phyloP scores from a whole-genome alignment of 768 basidiomycete genomes.

The Dacryopinax spathularia region DNA sequence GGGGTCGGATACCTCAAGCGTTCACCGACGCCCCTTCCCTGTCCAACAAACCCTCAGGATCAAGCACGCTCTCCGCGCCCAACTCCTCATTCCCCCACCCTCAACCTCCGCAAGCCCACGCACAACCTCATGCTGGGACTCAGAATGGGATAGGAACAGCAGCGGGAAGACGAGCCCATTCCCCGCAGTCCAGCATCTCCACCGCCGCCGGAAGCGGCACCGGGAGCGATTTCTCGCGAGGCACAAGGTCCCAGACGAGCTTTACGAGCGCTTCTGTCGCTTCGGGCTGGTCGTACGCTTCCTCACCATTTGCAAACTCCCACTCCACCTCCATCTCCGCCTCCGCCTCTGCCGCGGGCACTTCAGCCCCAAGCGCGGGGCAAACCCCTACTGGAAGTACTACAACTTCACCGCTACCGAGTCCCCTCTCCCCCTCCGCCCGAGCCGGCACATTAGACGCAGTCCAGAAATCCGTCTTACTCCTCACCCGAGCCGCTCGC shows the following conservation, averaged over 20 bases:
- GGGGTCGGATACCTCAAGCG: too few relatives aligned
- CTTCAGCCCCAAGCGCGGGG: conserved; percentile 24
- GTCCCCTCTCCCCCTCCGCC: conserved; percentile 32
- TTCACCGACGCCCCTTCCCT: too few relatives aligned
- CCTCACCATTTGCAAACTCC: not conserved
- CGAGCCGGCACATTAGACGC: conserved; percentile 40
- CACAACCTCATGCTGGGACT: conserved; percentile 6
- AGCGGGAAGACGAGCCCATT: not conserved
- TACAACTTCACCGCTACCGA: conserved; percentile 36
- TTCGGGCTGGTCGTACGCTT: too few relatives aligned
- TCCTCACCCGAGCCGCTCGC: conserved; percentile 73
- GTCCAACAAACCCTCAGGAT: too few relatives aligned
- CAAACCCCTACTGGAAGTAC: too few relatives aligned
- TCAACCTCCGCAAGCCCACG: conserved; percentile 5
- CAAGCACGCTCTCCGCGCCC: too few relatives aligned
- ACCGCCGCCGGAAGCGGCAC: conserved; percentile 9
- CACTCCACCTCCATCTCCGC: conserved; percentile 36
- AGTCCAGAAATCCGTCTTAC: conserved; percentile 67
- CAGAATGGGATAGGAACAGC: too few relatives aligned
- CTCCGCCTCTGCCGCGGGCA: conserved; percentile 33
- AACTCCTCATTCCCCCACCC: conserved; percentile 4
- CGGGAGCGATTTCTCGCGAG: not conserved
- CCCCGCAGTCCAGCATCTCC: conserved; percentile 13
- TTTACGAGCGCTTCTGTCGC: too few relatives aligned
- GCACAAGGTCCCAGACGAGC: not conserved